Conservation (phyloP, 1,284 basidiomycete genomes). For the Schizophyllum amplum region DNA sequence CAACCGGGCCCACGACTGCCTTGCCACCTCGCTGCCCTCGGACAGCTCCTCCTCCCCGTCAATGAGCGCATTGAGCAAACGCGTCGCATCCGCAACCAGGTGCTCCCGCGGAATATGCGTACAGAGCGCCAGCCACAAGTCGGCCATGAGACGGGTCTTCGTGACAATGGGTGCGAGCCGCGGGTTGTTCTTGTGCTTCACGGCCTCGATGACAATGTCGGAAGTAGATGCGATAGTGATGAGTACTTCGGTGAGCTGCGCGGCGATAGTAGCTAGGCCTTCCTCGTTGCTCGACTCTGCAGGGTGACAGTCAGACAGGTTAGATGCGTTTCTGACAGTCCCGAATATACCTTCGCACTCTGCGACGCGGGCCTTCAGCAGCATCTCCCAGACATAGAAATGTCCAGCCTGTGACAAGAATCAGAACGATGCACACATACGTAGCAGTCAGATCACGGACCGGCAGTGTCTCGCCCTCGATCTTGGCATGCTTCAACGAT, state of each 20-base stretch:
- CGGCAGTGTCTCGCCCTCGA: constrained; percentile 28
- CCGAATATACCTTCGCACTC: not conserved
- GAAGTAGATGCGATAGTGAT: constrained; percentile 34
- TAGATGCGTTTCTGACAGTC: not conserved
- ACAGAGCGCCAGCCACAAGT: constrained; percentile 42
- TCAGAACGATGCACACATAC: not conserved
- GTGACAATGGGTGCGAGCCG: constrained; percentile 12
- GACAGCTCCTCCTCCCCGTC: constrained; percentile 38
- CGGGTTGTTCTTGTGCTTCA: constrained; percentile 36
- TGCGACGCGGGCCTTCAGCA: not conserved
- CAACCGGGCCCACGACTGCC: constrained; percentile 49
- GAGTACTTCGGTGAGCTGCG: constrained; percentile 28
- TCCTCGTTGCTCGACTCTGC: constrained; percentile 13
- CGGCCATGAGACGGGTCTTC: constrained; percentile 44
- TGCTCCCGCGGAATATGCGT: constrained; percentile 32
- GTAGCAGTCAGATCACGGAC: constrained; percentile 23
- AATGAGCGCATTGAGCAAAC: constrained; percentile 40
- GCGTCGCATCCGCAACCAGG: constrained; percentile 34
- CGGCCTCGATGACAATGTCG: constrained; percentile 37
- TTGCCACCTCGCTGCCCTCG: constrained; percentile 35
- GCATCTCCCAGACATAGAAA: not conserved
- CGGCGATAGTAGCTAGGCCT: not conserved
- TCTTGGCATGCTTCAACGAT: constrained; percentile 33
- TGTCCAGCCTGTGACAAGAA: not conserved
- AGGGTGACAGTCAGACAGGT: not conserved